Conservation (phyloP, 768 basidiomycete genomes). For the Rhizopogon vesiculosus region DNA sequence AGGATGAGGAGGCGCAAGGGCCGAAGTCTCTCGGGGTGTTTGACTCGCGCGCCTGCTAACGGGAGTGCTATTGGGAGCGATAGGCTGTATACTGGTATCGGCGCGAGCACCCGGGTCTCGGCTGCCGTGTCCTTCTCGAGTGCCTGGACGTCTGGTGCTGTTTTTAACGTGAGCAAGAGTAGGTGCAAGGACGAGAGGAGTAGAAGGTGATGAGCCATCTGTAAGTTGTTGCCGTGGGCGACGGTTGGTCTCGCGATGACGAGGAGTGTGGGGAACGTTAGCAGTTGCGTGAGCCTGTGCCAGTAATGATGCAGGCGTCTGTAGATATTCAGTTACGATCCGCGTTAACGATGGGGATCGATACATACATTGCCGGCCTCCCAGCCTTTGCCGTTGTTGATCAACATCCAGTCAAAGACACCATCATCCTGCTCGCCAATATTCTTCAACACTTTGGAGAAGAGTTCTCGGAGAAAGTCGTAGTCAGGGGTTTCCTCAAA, state of each 20-base stretch:
- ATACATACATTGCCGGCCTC: constrained; percentile 76
- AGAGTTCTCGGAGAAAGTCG: constrained; percentile 94
- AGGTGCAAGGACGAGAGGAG: constrained; percentile 62
- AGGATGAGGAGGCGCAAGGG: constrained; percentile 59
- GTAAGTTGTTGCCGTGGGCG: constrained; percentile 51
- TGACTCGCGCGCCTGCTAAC: constrained; percentile 66
- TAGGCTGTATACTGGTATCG: constrained; percentile 55
- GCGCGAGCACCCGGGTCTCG: constrained; percentile 45
- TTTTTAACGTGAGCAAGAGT: constrained; percentile 63
- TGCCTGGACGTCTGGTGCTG: constrained; percentile 42
- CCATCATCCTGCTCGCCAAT: constrained; percentile 87
- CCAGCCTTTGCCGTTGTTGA: constrained; percentile 95
- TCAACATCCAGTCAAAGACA: constrained; percentile 93
- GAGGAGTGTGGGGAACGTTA: constrained; percentile 46
- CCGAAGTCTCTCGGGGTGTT: constrained; percentile 44
- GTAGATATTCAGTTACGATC: constrained; percentile 6
- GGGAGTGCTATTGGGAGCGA: constrained; percentile 61
- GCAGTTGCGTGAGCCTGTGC: constrained; percentile 53
- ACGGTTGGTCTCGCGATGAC: constrained; percentile 48
- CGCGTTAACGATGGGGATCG: background rate
- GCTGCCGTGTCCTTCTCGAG: constrained; percentile 40
- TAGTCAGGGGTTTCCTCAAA: constrained; percentile 98
- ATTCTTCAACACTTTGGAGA: constrained; percentile 87
- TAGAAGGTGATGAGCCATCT: constrained; percentile 49
- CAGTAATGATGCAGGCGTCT: constrained; percentile 41